A percentile compares a stretch with the other conserved stretches of the same genome.
Evolutionary conservation across 208 protist species (phyloP).

Genomic region (Novymonas esmeraldas): DNA sequence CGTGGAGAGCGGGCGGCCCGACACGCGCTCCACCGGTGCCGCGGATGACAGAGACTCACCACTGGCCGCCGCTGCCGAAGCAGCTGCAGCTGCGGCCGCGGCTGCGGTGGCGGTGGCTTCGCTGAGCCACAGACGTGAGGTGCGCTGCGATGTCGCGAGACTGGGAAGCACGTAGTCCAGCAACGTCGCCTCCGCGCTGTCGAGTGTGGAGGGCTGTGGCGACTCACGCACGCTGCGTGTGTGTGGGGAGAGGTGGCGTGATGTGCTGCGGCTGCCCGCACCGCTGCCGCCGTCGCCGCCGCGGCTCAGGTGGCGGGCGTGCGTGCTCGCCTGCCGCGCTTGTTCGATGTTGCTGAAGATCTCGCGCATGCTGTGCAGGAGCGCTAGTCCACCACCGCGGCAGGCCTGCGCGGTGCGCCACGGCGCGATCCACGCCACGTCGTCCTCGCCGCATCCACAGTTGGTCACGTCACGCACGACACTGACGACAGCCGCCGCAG

Average conservation of each 20-base stretch:
- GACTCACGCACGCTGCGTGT: too few species aligned
- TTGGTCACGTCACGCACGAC: background rate
- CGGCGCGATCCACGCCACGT: conserved; percentile 41
- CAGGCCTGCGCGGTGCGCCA: conserved; percentile 56
- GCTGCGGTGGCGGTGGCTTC: background rate
- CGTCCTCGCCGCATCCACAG: background rate
- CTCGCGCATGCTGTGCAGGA: conserved; percentile 41
- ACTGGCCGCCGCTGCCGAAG: background rate
- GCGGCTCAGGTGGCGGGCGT: background rate
- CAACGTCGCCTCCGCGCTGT: conserved; percentile 2
- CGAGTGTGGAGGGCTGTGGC: background rate
- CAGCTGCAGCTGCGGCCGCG: background rate
- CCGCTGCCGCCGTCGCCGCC: background rate
- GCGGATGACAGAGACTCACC: too few species aligned
- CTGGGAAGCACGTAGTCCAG: conserved; percentile 18
- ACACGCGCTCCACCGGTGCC: too few species aligned
- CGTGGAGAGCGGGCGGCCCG: too few species aligned
- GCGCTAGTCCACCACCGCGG: conserved; percentile 42
- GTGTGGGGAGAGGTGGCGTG: too few species aligned
- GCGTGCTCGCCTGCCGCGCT: conserved; percentile 33
- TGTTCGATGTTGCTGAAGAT: conserved; percentile 37
- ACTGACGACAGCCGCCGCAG: background rate
- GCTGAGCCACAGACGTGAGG: conserved; percentile 20
- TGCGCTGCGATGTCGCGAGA: background rate
- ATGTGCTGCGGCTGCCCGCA: background rate